Evolutionary conservation across 179 eudicot genomes (phyloP).

Genomic region (Spinacia oleracea): DNA sequence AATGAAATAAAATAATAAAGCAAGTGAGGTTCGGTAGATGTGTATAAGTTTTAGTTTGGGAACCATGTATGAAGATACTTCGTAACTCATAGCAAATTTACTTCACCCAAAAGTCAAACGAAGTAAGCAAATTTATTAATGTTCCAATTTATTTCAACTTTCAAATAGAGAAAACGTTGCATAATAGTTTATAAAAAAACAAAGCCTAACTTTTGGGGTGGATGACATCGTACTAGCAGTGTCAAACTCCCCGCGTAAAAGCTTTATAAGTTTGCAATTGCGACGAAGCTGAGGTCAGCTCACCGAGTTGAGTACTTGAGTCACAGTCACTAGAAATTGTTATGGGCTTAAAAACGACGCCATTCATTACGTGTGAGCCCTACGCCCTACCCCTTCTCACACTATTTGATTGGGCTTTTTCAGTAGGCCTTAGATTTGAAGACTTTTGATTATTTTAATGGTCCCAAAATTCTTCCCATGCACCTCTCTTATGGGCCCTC

Average conservation of each 20-base stretch:
- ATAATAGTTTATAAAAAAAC: not conserved
- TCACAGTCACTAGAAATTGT: not conserved
- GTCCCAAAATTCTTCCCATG: not conserved
- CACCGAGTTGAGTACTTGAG: not conserved
- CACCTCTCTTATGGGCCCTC: not conserved
- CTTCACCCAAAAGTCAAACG: too few relatives aligned
- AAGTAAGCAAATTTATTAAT: too few relatives aligned
- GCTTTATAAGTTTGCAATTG: too few relatives aligned
- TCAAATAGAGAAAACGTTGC: too few relatives aligned
- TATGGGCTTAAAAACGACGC: too few relatives aligned
- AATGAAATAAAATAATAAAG: too few relatives aligned
- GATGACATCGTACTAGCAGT: not conserved
- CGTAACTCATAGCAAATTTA: too few relatives aligned
- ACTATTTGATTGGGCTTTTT: not conserved
- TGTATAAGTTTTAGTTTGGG: too few relatives aligned
- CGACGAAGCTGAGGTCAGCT: not conserved
- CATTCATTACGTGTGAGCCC: slow-evolving; percentile 19
- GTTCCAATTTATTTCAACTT: too few relatives aligned
- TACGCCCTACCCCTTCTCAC: slow-evolving; percentile 1
- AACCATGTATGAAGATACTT: too few relatives aligned
- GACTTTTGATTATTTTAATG: not conserved
- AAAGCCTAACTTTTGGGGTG: slow-evolving; percentile 8
- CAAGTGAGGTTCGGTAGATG: too few relatives aligned
- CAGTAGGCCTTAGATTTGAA: not conserved
- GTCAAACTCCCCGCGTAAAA: not conserved